Base-by-base conservation (phyloP, 2,329 filamentous ascomycete genomes). In the Clonostachys solani region DNA sequence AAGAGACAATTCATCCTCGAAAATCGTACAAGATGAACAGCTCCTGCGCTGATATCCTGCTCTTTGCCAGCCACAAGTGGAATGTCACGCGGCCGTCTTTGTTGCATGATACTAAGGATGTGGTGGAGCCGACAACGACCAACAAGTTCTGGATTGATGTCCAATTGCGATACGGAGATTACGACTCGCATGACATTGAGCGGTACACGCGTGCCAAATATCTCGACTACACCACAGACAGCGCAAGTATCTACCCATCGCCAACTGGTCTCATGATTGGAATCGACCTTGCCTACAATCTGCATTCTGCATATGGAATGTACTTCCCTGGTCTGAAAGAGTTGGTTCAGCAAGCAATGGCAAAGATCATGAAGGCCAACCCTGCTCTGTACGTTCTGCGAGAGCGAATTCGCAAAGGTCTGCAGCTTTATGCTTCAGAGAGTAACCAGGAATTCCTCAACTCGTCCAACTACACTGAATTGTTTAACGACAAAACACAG, bases 1-100 rank as follows among this genome's bases (percentile, higher is more conserved):
- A 99, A 69, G 94, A 99, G 73, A 97, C 94, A 0, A 99, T 99
- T 50, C 94, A 99, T 74, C 94, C 94, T 45, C 83, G 94, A 81
- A 99, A 99, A 72, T 96, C 91, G 5, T 99, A 99, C 82, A 99
- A 99, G 82, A 99, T 99, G 94, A 99, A 99, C 77, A 96, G 92
- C 60, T 97, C 92, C 49, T 97, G 94, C 60, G 94, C 95, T 5
- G 94, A 99, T 66, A 96, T 99, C 53, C 78, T 97, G 47, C 80
- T 99, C 10, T 99, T 99, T 62, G 92, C 94, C 36, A 95, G 88
- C 54, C 94, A 97, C 73, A 99, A 97, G 67, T 99, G 95, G 95
- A 97, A 95, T 53, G 92, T 99, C 45, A 96, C 92, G 1, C 80
- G 89, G 4, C 95, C 94, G 2, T 97, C 92, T 4, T 81, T 96